Base-by-base conservation (phyloP, 2,329 filamentous ascomycete genomes). In the Cytospora schulzeri region DNA sequence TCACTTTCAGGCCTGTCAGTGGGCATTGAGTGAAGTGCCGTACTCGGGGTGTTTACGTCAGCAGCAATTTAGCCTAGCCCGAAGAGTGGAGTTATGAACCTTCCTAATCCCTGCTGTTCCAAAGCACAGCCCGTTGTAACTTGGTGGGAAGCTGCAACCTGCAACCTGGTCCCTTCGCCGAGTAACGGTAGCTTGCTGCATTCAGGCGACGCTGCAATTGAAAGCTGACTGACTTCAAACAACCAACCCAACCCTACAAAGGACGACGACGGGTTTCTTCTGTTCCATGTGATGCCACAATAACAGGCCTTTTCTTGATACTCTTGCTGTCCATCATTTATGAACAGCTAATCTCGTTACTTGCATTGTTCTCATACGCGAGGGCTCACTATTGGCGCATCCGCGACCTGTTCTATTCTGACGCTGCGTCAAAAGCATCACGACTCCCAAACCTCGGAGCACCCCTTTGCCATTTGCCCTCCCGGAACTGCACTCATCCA, bases 141-240 rank as follows among this genome's bases (percentile, higher is more conserved):
- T 48, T 24, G n/a, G n/a, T 48, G n/a, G 45, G n/a, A 48, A 48
- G n/a, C 28, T 53, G 57, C 26, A 45, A 66, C 57, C 64, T 66
- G 64, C 64, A 64, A 66, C 64, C 64, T 66, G 64, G 64, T 66
- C 64, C 64, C 64, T 64, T 64, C 48, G 56, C 50, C 31, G 57
- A 51, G 35, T 56, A 56, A 33, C 29, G 22, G 26, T 26, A 24
- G 63, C 56, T 60, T 60, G 60, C 55, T 50, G 51, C 50, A 50
- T 57, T 41, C 61, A 28, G 64, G 41, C 54, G 35, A 63, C 63
- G 51, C 38, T 50, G 60, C 19, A 54, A 59, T 54, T 52, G 29
- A 28, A 29, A 45, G n/a, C 14, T 35, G 12, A 11, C 45, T 48
- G n/a, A 24, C 45, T 24, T 5, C 22, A 48, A 33, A 54, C 48